Conservation (phyloP, 129 eudicot species). For the Helianthus tuberosus region DNA sequence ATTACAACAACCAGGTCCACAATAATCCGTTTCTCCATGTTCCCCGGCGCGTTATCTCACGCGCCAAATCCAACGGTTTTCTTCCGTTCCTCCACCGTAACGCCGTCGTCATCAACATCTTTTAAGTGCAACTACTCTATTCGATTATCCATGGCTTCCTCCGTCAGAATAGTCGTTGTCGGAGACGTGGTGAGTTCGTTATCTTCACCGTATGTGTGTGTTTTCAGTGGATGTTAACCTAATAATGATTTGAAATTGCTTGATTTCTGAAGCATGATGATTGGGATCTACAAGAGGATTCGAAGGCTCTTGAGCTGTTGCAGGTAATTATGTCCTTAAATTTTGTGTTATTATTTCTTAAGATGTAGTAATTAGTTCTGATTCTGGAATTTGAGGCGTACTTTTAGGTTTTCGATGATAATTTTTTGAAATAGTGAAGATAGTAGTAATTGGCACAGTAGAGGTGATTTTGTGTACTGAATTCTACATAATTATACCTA, state of each 20-base stretch:
- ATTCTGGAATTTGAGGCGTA: not conserved
- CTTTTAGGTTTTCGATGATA: not conserved
- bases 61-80: constrained; percentile 38
- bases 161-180: constrained; percentile 78
- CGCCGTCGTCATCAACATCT: constrained; percentile 29
- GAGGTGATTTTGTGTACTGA: constrained; percentile 1
- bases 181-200: constrained; percentile 77
- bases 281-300: constrained; percentile 77
- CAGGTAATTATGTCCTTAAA: constrained; percentile 40
- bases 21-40: constrained; percentile 24
- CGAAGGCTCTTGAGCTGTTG: constrained; percentile 73
- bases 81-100: constrained; percentile 15
- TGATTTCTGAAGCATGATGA: constrained; percentile 74
- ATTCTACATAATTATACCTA: constrained; percentile 1
- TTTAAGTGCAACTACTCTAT: constrained; percentile 25
- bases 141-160: constrained; percentile 57
- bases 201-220: constrained; percentile 15
- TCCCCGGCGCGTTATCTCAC: constrained; percentile 49
- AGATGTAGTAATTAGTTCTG: constrained; percentile 8
- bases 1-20: not conserved
- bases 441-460: not conserved
- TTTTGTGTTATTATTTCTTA: not conserved
- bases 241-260: not conserved
- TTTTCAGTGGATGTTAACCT: not conserved
- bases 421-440: too few relatives aligned